Evolutionary conservation across 257 asterid genomes (phyloP), one percentile per base, ranked within the genome.

Genomic region (Capsicum baccatum): DNA sequence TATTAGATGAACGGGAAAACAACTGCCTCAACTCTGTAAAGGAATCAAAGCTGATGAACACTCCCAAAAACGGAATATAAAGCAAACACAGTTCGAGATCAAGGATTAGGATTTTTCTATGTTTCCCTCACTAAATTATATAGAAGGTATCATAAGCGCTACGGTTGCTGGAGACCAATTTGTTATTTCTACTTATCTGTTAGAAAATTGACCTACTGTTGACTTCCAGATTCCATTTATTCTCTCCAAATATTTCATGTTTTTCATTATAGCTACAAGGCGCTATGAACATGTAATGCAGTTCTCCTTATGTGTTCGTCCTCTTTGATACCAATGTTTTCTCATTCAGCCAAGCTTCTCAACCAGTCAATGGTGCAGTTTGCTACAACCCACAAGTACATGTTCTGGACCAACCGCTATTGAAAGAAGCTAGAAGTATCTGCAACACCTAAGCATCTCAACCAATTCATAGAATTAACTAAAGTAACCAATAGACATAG

Each of bases 401-500:
- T 59, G 4, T 59, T 26, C 21, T n/a, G 66, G 66, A n/a, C 35
- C n/a, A 59, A n/a, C n/a, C 26, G 13, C 35, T 8, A 59, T n/a
- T 10, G 66, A n/a, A 59, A 59, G 66, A n/a, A 17, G 33, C 13
- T 19, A 19, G 37, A 60, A 60, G 19, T 26, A 39, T 5, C 35
- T n/a, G 68, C 35, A 9, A 19, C 14, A 2, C 33, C 8, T 14
- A 60, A 60, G 68, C 37, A 60, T 19, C 37, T 60, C 37, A 60
- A 60, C 68, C 68, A n/a, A 60, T 60, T 60, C 67, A 60, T 26
- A 60, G 68, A 60, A 60, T 60, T 19, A 60, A 60, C 42, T 39
- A 39, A 39, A 39, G 42, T 39, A 39, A 39, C 42, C 42, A 39
- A 39, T 39, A 39, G 42, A 39, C 67, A n/a, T 60, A 60, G 67